phyloP scores from a whole-genome alignment of 306 rosid genomes.

The Castanea mollissima region DNA sequence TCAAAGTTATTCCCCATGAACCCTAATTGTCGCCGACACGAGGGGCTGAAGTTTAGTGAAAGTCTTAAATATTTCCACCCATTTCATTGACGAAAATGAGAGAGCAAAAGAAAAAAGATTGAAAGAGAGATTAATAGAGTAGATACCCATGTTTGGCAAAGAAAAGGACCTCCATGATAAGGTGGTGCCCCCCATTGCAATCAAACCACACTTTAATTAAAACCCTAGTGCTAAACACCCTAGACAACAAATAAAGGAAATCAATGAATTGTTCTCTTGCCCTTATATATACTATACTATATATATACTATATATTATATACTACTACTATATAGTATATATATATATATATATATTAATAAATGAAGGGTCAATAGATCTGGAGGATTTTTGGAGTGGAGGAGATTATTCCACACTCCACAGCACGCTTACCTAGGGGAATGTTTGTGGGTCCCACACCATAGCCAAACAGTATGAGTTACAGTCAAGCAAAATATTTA shows the following conservation, averaged over 20 bases:
- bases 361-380: slow-evolving; percentile 13
- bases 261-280: background rate
- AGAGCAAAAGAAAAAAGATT: background rate
- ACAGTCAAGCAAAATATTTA: slow-evolving; percentile 10
- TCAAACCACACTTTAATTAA: background rate
- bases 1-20: background rate
- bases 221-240: slow-evolving; percentile 20
- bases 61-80: background rate
- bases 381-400: slow-evolving; percentile 33
- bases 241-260: slow-evolving; percentile 4
- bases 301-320: background rate
- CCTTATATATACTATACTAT: background rate
- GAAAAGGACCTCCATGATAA: slow-evolving; percentile 27
- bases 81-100: slow-evolving; percentile 16
- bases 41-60: background rate
- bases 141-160: slow-evolving; percentile 28
- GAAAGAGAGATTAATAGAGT: background rate
- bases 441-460: slow-evolving; percentile 70
- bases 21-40: background rate
- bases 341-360: background rate
- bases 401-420: slow-evolving; percentile 38
- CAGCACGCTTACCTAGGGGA: slow-evolving; percentile 55
- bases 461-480: slow-evolving; percentile 24
- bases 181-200: slow-evolving; percentile 3
- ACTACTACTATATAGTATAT: background rate